A percentile compares a stretch with the other conserved stretches of the same genome.
Evolutionary conservation across 192 early-diverging fungal genomes (phyloP).

Genomic region (Podochytrium sp.): DNA sequence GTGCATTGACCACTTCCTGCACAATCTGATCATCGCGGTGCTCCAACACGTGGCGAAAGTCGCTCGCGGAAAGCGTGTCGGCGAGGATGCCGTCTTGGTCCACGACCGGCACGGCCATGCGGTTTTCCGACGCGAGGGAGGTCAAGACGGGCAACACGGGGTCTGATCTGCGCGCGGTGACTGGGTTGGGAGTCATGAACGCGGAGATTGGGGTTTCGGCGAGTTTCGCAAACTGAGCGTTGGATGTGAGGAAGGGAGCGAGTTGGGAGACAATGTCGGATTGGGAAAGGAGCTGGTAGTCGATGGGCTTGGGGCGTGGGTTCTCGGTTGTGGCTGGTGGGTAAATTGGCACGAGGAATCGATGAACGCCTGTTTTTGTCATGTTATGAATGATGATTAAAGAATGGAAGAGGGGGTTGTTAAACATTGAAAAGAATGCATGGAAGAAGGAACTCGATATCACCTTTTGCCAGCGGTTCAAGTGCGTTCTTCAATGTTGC

Average conservation of each 20-base stretch:
- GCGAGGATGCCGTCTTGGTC: constrained; percentile 23
- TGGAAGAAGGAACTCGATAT: no score
- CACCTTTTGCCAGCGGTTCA: constrained; percentile 30
- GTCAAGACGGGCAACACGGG: constrained; percentile 8
- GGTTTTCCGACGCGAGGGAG: constrained; percentile 8
- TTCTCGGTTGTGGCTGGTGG: not conserved
- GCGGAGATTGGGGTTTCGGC: constrained; percentile 9
- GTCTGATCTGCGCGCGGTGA: constrained; percentile 4
- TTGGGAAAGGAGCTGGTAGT: constrained; percentile 11
- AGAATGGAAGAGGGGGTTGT: not conserved
- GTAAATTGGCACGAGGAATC: constrained; percentile 33
- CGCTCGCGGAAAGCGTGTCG: constrained; percentile 31
- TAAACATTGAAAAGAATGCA: not conserved
- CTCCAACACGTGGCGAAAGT: constrained; percentile 27
- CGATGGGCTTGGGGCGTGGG: not conserved
- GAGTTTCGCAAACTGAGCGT: constrained; percentile 16
- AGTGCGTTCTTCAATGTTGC: constrained; percentile 20
- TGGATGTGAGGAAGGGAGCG: not conserved
- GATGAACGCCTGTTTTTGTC: constrained; percentile 30
- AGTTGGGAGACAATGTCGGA: constrained; percentile 20
- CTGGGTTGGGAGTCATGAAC: not conserved
- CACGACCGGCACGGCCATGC: constrained; percentile 33
- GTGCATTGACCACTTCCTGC: constrained; percentile 1
- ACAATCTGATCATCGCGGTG: not conserved
- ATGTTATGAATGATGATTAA: not conserved